These are phyloP conservation scores for Physcomitrellopsis africana DNA, from an alignment of 225 moss, liverwort and hornwort genomes.

Conservation along the genomic window DNA sequence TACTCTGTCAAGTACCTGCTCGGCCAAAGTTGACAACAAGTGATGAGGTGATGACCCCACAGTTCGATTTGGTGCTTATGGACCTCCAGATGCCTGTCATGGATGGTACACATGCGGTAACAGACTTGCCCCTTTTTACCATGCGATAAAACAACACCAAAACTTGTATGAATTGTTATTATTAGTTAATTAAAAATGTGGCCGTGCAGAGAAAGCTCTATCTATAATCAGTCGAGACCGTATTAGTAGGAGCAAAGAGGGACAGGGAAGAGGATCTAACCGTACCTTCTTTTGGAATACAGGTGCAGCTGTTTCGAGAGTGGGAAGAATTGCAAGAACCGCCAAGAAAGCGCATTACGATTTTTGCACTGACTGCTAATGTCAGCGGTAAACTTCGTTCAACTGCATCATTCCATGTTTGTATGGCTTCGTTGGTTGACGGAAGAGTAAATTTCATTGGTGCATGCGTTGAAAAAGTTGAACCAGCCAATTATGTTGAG, in stretches of 20 bases:
- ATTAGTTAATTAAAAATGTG: neutral
- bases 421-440: neutral
- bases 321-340: constrained; percentile 73
- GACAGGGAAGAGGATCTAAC: constrained; percentile 8
- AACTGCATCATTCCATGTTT: constrained; percentile 1
- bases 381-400: constrained; percentile 48
- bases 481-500: no score
- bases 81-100: constrained; percentile 73
- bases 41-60: constrained; percentile 33
- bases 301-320: constrained; percentile 70
- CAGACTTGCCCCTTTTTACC: neutral
- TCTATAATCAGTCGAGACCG: no score
- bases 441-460: neutral
- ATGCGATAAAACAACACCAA: neutral
- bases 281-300: constrained; percentile 8
- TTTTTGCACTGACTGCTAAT: constrained; percentile 72
- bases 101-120: constrained; percentile 69
- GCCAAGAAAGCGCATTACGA: constrained; percentile 47
- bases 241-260: neutral
- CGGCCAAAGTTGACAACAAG: constrained; percentile 18
- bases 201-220: neutral
- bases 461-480: no score
- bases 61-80: constrained; percentile 73
- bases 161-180: neutral
- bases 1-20: constrained; percentile 38